Evolutionary conservation across 1,139 yeast genomes (phyloP).

Genomic region (Blastobotrys elegans): DNA sequence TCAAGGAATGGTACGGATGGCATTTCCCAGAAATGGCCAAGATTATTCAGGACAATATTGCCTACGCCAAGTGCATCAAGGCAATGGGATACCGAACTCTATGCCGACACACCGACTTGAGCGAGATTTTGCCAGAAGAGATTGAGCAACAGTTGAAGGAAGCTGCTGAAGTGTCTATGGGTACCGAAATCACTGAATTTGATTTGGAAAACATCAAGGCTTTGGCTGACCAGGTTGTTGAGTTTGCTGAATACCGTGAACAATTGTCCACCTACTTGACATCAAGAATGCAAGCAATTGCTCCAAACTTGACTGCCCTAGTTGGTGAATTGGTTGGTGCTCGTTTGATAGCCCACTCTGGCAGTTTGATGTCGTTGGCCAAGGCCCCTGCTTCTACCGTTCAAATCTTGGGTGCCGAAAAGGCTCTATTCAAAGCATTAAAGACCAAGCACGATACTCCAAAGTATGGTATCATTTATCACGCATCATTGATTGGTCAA

Average conservation of each 20-base stretch:
- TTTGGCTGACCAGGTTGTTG: conserved; percentile 92
- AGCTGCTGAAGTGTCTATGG: conserved; percentile 98
- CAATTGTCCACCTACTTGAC: conserved; percentile 82
- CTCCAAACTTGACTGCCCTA: conserved; percentile 91
- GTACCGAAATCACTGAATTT: conserved; percentile 88
- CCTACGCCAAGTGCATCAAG: conserved; percentile 68
- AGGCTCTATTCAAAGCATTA: conserved; percentile 96
- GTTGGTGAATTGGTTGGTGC: conserved; percentile 99
- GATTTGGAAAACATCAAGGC: conserved; percentile 83
- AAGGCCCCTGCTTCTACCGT: conserved; percentile 99
- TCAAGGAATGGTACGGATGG: conserved; percentile 99
- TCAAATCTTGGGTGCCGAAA: conserved; percentile 98
- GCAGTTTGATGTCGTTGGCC: conserved; percentile 88
- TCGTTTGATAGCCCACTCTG: conserved; percentile 94
- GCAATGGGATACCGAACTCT: conserved; percentile 93
- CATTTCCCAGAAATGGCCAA: conserved; percentile 99
- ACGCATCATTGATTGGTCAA: conserved; percentile 95
- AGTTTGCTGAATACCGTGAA: conserved; percentile 91
- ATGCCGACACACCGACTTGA: conserved; percentile 83
- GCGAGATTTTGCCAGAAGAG: conserved; percentile 82
- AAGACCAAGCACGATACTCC: conserved; percentile 99
- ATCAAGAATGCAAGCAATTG: conserved; percentile 96
- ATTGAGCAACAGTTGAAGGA: conserved; percentile 54
- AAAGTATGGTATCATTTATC: conserved; percentile 94
- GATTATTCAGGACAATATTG: conserved; percentile 91